A percentile compares a stretch with the other conserved stretches of the same genome.
phyloP scores from a whole-genome alignment of 1,284 basidiomycete species.

The Paramarasmius palmivorus region DNA sequence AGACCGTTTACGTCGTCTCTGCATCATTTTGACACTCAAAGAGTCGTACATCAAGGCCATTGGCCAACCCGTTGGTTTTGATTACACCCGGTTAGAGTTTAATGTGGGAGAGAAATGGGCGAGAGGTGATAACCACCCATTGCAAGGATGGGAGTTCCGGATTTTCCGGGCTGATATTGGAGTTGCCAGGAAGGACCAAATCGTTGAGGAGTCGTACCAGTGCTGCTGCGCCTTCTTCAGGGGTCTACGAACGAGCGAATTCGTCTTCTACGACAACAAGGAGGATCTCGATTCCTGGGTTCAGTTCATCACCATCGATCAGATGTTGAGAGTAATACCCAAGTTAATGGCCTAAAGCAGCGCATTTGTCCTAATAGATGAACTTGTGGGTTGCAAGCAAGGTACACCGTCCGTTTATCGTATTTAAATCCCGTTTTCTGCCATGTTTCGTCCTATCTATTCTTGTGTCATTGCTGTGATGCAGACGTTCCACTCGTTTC shows the following conservation, averaged over 20 bases:
- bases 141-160: conserved; percentile 82
- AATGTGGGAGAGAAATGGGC: conserved; percentile 64
- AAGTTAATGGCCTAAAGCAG: conserved; percentile 55
- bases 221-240: conserved; percentile 76
- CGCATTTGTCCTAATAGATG: no score
- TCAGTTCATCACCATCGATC: conserved; percentile 79
- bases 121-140: conserved; percentile 61
- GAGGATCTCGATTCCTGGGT: conserved; percentile 74
- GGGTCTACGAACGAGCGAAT: conserved; percentile 59
- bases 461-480: no score
- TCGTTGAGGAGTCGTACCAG: conserved; percentile 69
- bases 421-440: no score
- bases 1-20: conserved; percentile 66
- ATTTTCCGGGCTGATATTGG: conserved; percentile 73
- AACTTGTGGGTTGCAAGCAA: neutral
- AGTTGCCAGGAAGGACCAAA: conserved; percentile 51
- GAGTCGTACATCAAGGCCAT: conserved; percentile 79
- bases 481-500: no score
- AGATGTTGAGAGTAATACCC: conserved; percentile 73
- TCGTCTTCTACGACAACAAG: conserved; percentile 68
- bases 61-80: conserved; percentile 76
- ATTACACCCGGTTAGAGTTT: conserved; percentile 78
- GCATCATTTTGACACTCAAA: conserved; percentile 74
- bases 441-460: no score
- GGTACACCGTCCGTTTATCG: no score